phyloP scores from a whole-genome alignment of 352 stramenopile species.

The Bremia lactucae region DNA sequence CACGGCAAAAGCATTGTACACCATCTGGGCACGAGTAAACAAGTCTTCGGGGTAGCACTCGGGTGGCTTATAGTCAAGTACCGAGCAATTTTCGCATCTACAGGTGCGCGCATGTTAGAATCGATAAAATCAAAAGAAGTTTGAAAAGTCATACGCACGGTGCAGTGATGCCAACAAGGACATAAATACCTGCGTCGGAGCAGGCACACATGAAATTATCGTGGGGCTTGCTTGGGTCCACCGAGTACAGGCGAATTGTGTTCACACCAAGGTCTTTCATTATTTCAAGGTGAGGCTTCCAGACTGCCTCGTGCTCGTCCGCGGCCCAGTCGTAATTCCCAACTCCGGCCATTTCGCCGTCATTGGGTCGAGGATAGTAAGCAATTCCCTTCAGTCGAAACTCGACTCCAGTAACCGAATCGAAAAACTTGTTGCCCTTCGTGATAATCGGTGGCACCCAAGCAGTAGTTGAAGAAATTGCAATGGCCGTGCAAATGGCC shows the following conservation, averaged over 20 bases:
- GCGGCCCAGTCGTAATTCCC: slow-evolving; percentile 48
- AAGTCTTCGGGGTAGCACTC: slow-evolving; percentile 44
- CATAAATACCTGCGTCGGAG: slow-evolving; percentile 56
- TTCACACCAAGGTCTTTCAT: slow-evolving; percentile 55
- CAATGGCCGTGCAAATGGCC: slow-evolving; percentile 8
- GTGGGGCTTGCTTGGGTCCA: slow-evolving; percentile 47
- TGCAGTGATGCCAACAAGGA: slow-evolving; percentile 52
- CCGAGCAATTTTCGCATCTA: slow-evolving; percentile 50
- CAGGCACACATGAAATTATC: slow-evolving; percentile 78
- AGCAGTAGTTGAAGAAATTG: slow-evolving; percentile 14
- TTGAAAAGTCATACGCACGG: slow-evolving; percentile 23
- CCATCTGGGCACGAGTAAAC: slow-evolving; percentile 42
- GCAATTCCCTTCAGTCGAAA: slow-evolving; percentile 68
- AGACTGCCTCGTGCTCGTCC: slow-evolving; percentile 47
- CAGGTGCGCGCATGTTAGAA: neutral
- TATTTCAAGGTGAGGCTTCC: slow-evolving; percentile 40
- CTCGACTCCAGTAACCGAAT: slow-evolving; percentile 47
- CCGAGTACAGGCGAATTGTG: slow-evolving; percentile 55
- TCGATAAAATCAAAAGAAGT: too few species aligned
- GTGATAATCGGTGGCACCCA: slow-evolving; percentile 39
- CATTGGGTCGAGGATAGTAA: slow-evolving; percentile 62
- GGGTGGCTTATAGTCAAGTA: slow-evolving; percentile 34
- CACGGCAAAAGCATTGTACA: slow-evolving; percentile 64
- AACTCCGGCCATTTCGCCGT: slow-evolving; percentile 41
- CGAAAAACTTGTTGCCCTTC: slow-evolving; percentile 83